Base-by-base conservation (phyloP, 345 rosid genomes). In the Ricinus communis region DNA sequence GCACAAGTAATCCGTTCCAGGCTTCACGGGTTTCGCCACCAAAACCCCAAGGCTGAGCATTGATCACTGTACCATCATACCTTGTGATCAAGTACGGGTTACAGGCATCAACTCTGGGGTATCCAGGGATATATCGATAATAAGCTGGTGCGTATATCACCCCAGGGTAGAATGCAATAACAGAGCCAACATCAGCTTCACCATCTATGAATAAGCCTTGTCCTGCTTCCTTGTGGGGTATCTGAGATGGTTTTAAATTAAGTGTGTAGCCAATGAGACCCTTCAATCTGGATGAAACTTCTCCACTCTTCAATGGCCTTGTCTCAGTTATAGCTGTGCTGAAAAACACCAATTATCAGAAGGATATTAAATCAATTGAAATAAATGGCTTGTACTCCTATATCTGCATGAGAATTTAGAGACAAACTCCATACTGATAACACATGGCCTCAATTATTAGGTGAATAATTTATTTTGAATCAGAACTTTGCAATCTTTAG, bases 151-250 rank as follows among this genome's bases (percentile, higher is more conserved):
- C 70, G 76, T 87, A 88, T 50, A 91, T 75, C 33, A 90, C 86
- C 69, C 98, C 97, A 55, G 97, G 97, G 83, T 94, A 94, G 2
- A 91, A 69, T 54, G 93, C 96, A 79, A 94, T 74, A 30, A 94
- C 85, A 71, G 93, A 61, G 75, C 97, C 98, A 40, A 79, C 88
- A 70, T 82, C 87, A 62, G 95, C 98, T 82, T 87, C 87, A 9
- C 98, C 97, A 8, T 76, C 75, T 72, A 91, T 59, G 82, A 87
- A 94, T 71, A 93, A 87, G 74, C 97, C 95, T 60, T 70, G 87
- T 53, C 96, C 89, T 0, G 92, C 95, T 19, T 87, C 96, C 71
- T 85, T 77, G 79, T 88, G 91, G 69, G 88, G 87, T 76, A 88
- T 85, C 71, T 68, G 82, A 8, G 98, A 94, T 70, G 89, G 87